Conservation (phyloP, 805 yeast genomes). For the Sugiyamaella mastotermitis region DNA sequence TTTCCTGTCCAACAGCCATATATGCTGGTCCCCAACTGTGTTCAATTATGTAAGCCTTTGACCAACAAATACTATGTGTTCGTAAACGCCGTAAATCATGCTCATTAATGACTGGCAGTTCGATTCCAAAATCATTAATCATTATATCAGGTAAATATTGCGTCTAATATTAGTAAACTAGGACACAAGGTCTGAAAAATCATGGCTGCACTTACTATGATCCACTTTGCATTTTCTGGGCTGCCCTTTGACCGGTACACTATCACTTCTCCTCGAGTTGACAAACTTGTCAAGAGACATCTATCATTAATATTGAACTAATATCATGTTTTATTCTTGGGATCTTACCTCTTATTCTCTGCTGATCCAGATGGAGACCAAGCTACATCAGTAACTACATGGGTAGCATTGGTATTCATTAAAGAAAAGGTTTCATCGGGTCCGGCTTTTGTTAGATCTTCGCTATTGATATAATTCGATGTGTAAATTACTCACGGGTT, state of each 20-base stretch:
- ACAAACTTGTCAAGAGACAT: conserved; percentile 12
- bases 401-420: conserved; percentile 11
- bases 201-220: too few relatives aligned
- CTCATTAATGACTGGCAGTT: conserved; percentile 1
- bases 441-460: conserved; percentile 14
- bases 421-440: conserved; percentile 13
- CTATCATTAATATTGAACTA: background rate
- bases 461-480: too few relatives aligned
- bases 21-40: conserved; percentile 20
- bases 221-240: conserved; percentile 15
- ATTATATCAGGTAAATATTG: too few relatives aligned
- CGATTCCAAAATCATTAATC: background rate
- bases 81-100: conserved; percentile 6
- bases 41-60: conserved; percentile 1
- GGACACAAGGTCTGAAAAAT: too few relatives aligned
- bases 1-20: conserved; percentile 19
- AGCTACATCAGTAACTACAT: conserved; percentile 13
- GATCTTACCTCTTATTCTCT: conserved; percentile 6
- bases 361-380: conserved; percentile 21
- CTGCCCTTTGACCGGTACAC: conserved; percentile 13
- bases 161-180: too few relatives aligned
- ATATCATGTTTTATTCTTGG: background rate
- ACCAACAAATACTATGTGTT: conserved; percentile 17
- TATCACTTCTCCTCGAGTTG: conserved; percentile 14
- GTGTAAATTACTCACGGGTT: too few relatives aligned